Evolutionary conservation across 2,329 filamentous ascomycete genomes (phyloP).

Genomic region (Talaromyces sp.): DNA sequence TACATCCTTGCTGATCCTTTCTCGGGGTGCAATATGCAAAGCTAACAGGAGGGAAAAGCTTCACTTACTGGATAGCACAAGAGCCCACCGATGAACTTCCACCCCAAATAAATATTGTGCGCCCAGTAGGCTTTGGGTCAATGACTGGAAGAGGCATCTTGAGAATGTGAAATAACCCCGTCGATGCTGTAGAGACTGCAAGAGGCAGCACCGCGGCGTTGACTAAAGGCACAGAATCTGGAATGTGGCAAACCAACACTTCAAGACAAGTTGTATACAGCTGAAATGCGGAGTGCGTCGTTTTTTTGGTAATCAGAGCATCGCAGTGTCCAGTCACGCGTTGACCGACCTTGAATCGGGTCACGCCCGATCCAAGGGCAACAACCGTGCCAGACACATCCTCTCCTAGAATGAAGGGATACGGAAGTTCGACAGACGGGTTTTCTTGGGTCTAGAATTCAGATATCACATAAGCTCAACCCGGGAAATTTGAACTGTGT

Average conservation of each 20-base stretch:
- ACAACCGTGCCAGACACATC: constrained; percentile 44
- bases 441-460: not conserved
- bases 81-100: constrained; percentile 27
- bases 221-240: constrained; percentile 35
- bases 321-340: constrained; percentile 34
- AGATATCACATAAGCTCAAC: not conserved
- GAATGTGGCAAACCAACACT: constrained; percentile 1
- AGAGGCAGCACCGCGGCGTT: constrained; percentile 42
- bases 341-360: constrained; percentile 39
- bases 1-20: too few relatives aligned
- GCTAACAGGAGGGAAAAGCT: constrained; percentile 25
- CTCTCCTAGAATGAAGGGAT: constrained; percentile 34
- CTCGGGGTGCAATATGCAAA: not conserved
- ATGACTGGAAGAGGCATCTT: constrained; percentile 32
- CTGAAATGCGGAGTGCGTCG: constrained; percentile 1
- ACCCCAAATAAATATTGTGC: constrained; percentile 41
- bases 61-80: constrained; percentile 12
- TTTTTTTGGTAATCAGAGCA: not conserved
- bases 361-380: constrained; percentile 42
- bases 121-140: not conserved
- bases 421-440: constrained; percentile 18
- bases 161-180: constrained; percentile 28
- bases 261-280: constrained; percentile 4
- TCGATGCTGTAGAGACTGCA: constrained; percentile 19
- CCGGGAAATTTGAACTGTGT: not conserved